Evolutionary conservation across 495 filamentous ascomycete species (phyloP).

Genomic region (Podospora appendiculata): DNA sequence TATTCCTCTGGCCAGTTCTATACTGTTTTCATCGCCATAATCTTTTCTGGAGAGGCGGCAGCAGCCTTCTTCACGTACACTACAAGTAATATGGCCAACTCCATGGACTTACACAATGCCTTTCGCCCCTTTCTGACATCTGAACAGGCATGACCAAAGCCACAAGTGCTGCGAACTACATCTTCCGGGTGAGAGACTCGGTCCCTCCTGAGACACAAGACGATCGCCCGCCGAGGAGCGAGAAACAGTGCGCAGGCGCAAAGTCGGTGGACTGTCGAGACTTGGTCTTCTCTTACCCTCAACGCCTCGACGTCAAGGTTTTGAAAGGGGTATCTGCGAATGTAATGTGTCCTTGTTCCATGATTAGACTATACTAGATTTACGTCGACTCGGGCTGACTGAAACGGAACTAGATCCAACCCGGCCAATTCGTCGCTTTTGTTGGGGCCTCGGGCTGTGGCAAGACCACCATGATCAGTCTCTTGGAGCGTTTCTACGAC

Average conservation of each 20-base stretch:
- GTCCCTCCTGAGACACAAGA: constrained; percentile 12
- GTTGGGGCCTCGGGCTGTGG: constrained; percentile 39
- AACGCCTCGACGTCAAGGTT: constrained; percentile 42
- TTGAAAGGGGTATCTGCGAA: constrained; percentile 37
- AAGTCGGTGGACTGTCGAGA: constrained; percentile 41
- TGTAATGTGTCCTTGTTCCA: background rate
- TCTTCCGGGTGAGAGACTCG: constrained; percentile 24
- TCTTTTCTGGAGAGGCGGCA: constrained; percentile 32
- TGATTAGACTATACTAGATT: constrained; percentile 53
- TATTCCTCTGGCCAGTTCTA: constrained; percentile 26
- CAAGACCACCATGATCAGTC: constrained; percentile 32
- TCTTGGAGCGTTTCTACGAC: constrained; percentile 58
- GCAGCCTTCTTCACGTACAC: constrained; percentile 35
- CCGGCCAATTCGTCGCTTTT: constrained; percentile 63
- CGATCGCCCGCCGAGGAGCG: constrained; percentile 2
- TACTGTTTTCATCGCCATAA: constrained; percentile 33
- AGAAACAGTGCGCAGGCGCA: constrained; percentile 25
- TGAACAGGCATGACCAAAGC: constrained; percentile 29
- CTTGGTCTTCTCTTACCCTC: constrained; percentile 49
- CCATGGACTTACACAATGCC: too few relatives aligned
- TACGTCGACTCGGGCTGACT: constrained; percentile 4
- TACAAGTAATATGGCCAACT: constrained; percentile 24
- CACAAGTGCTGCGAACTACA: constrained; percentile 28
- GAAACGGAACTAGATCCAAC: constrained; percentile 43
- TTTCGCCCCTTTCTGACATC: background rate